Percentiles rank a stretch among this genome's conserved stretches.
Evolutionary conservation across 805 yeast species (phyloP).

Genomic region (Hanseniaspora mollemarum): DNA sequence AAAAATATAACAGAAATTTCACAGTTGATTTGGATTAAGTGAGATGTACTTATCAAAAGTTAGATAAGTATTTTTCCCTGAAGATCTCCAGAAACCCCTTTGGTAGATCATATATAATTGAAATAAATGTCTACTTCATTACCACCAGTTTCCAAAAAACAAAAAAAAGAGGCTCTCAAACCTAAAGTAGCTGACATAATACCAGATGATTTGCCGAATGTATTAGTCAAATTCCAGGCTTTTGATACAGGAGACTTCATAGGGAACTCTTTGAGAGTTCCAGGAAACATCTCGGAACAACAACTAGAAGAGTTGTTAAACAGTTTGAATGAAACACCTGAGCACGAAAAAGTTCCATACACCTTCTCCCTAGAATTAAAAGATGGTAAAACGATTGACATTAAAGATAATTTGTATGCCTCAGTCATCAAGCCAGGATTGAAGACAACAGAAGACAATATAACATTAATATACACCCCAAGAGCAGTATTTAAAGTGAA

Average conservation of each 20-base stretch:
- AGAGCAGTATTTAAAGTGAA: constrained; percentile 88
- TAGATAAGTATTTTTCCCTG: too few species aligned
- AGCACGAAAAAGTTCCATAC: constrained; percentile 72
- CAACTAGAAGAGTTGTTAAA: constrained; percentile 84
- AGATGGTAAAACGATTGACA: constrained; percentile 45
- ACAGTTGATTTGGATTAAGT: too few species aligned
- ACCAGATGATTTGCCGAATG: constrained; percentile 76
- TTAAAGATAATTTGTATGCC: constrained; percentile 61
- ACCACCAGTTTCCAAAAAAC: constrained; percentile 90
- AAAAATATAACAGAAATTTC: too few species aligned
- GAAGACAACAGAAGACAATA: constrained; percentile 82
- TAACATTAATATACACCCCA: constrained; percentile 86
- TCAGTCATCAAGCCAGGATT: constrained; percentile 78
- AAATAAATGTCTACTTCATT: constrained; percentile 85
- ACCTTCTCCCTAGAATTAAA: constrained; percentile 58
- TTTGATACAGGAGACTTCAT: constrained; percentile 80
- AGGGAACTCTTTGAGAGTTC: constrained; percentile 81
- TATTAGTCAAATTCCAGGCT: constrained; percentile 79
- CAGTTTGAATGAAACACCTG: constrained; percentile 52
- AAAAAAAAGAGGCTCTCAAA: constrained; percentile 69
- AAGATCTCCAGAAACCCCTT: too few species aligned
- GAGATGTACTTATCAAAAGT: too few species aligned
- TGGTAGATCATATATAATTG: too few species aligned
- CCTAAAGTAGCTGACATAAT: constrained; percentile 62
- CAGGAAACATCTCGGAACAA: constrained; percentile 72